These are phyloP conservation scores for Claviceps citrina DNA, from an alignment of 2,329 filamentous ascomycete genomes.

Conservation along the genomic window DNA sequence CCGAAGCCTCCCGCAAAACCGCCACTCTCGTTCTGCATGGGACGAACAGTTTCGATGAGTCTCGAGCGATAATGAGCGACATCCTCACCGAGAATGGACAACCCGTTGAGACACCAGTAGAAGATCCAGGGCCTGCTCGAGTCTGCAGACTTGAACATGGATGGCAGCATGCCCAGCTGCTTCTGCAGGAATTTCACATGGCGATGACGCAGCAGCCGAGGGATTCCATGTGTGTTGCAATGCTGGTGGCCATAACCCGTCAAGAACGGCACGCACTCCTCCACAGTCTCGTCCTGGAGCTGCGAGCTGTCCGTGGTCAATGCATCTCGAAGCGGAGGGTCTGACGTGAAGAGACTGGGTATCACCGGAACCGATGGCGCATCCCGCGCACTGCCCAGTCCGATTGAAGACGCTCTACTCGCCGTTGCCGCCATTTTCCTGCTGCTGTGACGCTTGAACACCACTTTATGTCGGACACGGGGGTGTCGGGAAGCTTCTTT, in stretches of 20 bases:
- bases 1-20: constrained; percentile 92
- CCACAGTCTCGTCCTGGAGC: constrained; percentile 52
- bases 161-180: constrained; percentile 46
- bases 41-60: constrained; percentile 58
- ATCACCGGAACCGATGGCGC: constrained; percentile 16
- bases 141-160: constrained; percentile 59
- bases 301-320: constrained; percentile 53
- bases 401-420: not conserved
- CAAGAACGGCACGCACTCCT: constrained; percentile 55
- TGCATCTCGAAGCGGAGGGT: constrained; percentile 48
- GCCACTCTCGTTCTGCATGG: constrained; percentile 68
- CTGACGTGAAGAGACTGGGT: constrained; percentile 40
- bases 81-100: constrained; percentile 66
- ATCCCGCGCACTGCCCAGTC: constrained; percentile 8
- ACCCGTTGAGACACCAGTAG: constrained; percentile 74
- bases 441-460: constrained; percentile 5
- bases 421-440: constrained; percentile 6
- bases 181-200: constrained; percentile 49
- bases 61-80: constrained; percentile 48
- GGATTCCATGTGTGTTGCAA: constrained; percentile 59
- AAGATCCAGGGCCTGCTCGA: constrained; percentile 85
- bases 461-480: constrained; percentile 4
- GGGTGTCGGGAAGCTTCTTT: constrained; percentile 4
- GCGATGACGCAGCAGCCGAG: constrained; percentile 49
- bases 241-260: constrained; percentile 33